A percentile compares a stretch with the other conserved stretches of the same genome.
These are phyloP conservation scores for Monilinia fructigena DNA, from an alignment of 2,329 filamentous ascomycete genomes.

Conservation along the genomic window DNA sequence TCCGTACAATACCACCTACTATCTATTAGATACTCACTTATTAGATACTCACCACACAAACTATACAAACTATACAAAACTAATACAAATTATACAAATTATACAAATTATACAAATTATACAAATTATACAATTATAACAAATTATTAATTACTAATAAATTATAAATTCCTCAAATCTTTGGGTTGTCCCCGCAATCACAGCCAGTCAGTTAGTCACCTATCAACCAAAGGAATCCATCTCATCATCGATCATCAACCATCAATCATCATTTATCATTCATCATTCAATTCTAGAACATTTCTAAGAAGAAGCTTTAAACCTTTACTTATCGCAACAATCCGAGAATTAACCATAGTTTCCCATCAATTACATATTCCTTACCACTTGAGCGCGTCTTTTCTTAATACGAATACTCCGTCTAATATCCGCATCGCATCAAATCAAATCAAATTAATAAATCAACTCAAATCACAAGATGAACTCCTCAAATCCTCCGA, in stretches of 20 bases:
- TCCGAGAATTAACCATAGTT: slow-evolving; percentile 1
- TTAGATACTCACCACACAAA: too few relatives aligned
- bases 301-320: neutral
- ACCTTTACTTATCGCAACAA: neutral
- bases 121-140: too few relatives aligned
- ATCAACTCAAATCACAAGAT: slow-evolving; percentile 8
- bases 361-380: neutral
- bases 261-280: neutral
- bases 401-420: neutral
- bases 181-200: neutral
- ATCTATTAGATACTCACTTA: too few relatives aligned
- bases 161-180: neutral
- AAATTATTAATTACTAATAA: too few relatives aligned
- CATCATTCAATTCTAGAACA: neutral
- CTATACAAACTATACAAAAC: too few relatives aligned
- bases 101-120: too few relatives aligned
- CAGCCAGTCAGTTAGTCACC: neutral
- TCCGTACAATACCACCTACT: too few relatives aligned
- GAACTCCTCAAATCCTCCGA: slow-evolving; percentile 8
- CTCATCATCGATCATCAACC: neutral
- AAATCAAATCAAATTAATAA: too few relatives aligned
- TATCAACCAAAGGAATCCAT: neutral
- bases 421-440: neutral
- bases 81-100: too few relatives aligned
- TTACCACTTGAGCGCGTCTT: neutral